Evolutionary conservation across 1,284 basidiomycete genomes (phyloP), one percentile per base, ranked within the genome.

Genomic region (Mycena sp.): DNA sequence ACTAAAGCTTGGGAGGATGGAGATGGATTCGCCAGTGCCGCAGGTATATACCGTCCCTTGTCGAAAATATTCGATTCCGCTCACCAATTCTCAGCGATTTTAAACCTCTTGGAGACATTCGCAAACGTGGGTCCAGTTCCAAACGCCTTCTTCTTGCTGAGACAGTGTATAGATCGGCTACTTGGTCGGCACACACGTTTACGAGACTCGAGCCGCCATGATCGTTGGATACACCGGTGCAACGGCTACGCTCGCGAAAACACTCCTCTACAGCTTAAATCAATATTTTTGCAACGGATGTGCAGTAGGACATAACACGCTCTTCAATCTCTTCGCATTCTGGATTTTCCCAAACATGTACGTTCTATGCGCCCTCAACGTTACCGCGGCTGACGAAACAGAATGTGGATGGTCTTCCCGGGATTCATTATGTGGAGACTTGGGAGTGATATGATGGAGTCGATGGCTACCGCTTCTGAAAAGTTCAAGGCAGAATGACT

Each of bases 11-110:
- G 83, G 70, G 82, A 87, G 54, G 77, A 80, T 11, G 82, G 83
- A 25, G 84, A 89, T 72, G 89, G 89, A 1, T 91, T 91, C 77
- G 86, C 89, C 13, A 83, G 82, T 67, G 88, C 88, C 16, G 81
- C 89, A 72, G 89, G 82, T 34, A 69, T 81, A 82, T 41, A n/a
- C n/a, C 62, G 55, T 37, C 62, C 50, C 55, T 65, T 30, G 56
- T 56, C 39, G 50, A 46, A 25, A 60, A 65, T 48, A 54, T 65
- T 70, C 16, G 39, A 72, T 69, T 67, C 54, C 60, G 63, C 62
- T 65, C 52, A 62, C 39, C 57, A 60, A 39, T 46, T 61, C 54
- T 50, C 76, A 86, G 87, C 87, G 14, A 77, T 86, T 48, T 79
- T 90, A 73, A 91, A 91, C 79, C 76, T 91, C 61, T 78, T 87